Evolutionary conservation across 2,329 filamentous ascomycete species (phyloP), one percentile per base, ranked within the genome.

Genomic region (Stagonosporopsis vannaccii): DNA sequence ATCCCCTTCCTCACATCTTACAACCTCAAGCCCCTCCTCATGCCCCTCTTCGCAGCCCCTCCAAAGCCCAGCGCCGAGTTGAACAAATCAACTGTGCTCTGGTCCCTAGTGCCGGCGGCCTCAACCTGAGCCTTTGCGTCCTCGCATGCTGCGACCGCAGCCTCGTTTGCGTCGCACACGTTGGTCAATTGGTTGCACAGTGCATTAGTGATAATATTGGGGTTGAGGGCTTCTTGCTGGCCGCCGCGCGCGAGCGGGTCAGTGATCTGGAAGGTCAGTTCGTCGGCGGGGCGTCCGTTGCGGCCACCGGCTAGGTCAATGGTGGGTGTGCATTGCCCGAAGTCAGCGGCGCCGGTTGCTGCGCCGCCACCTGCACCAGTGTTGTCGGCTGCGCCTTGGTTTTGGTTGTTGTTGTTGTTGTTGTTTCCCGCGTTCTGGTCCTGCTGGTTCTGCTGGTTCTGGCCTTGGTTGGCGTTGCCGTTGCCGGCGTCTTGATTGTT

Each of bases 121-220:
- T 77, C 57, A 44, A 87, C 82, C 71, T 80, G 69, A 0, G 82
- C 78, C 75, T 87, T 78, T 2, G 85, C 86, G 22, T 76, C 74
- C 45, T 73, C 64, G 74, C 84, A 87, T 5, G 81, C 79, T 12
- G 80, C 70, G 62, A 84, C 80, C 50, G 86, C 87, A 4, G 84
- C 86, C 23, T 78, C 80, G 69, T 86, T 87, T 49, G 87, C 87
- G 35, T 79, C 77, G 76, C 87, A 90, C 33, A 87, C 85, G 76
- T 89, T 90, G 69, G 75, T 82, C 56, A 90, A 81, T 78, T 89
- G 86, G 75, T 90, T 87, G 75, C 85, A 87, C 73, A 90, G 86
- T 59, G 86, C 84, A 81, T 88, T 89, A 72, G 86, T 88, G 79
- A 90, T 90, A 80, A 90, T 90, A 78, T 85, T 84, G 53, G 87